Conservation (phyloP, 352 stramenopile species). For the Phytophthora agathidicida region DNA sequence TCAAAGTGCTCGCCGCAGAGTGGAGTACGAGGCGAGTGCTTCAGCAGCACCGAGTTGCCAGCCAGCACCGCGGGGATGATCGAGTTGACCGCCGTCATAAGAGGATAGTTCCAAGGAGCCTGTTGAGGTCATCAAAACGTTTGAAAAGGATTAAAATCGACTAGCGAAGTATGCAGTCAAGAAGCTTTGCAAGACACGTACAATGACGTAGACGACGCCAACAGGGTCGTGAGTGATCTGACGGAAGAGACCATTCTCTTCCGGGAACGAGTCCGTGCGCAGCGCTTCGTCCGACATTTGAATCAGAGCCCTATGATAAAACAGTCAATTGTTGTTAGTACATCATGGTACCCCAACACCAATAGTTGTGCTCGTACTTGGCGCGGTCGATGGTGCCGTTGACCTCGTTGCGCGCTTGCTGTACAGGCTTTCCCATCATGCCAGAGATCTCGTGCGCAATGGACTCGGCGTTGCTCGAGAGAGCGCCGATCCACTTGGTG, state of each 20-base stretch:
- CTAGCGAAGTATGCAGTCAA: neutral
- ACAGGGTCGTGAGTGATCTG: slow-evolving; percentile 85
- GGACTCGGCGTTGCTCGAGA: slow-evolving; percentile 59
- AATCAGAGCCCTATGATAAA: slow-evolving; percentile 56
- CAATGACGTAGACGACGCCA: slow-evolving; percentile 85
- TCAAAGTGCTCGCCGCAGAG: slow-evolving; percentile 80
- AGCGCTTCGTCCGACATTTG: slow-evolving; percentile 73
- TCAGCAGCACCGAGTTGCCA: slow-evolving; percentile 82
- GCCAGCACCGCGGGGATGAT: slow-evolving; percentile 85
- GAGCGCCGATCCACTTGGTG: slow-evolving; percentile 64
- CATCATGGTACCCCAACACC: too few relatives aligned
- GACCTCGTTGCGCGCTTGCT: slow-evolving; percentile 77
- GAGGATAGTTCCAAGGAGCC: slow-evolving; percentile 87
- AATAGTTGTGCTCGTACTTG: slow-evolving; percentile 39
- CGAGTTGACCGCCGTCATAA: slow-evolving; percentile 89
- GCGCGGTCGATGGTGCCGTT: slow-evolving; percentile 71
- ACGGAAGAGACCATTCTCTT: slow-evolving; percentile 73
- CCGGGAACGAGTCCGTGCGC: slow-evolving; percentile 61
- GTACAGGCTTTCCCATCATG: slow-evolving; percentile 86
- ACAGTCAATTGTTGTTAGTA: slow-evolving; percentile 7
- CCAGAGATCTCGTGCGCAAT: slow-evolving; percentile 81
- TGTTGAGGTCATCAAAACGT: slow-evolving; percentile 13
- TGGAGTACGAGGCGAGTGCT: slow-evolving; percentile 82
- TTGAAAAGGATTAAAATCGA: slow-evolving; percentile 7
- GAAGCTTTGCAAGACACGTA: slow-evolving; percentile 28